Conservation (phyloP, 176 grass and related monocot genomes). For the Alopecurus myosuroides region DNA sequence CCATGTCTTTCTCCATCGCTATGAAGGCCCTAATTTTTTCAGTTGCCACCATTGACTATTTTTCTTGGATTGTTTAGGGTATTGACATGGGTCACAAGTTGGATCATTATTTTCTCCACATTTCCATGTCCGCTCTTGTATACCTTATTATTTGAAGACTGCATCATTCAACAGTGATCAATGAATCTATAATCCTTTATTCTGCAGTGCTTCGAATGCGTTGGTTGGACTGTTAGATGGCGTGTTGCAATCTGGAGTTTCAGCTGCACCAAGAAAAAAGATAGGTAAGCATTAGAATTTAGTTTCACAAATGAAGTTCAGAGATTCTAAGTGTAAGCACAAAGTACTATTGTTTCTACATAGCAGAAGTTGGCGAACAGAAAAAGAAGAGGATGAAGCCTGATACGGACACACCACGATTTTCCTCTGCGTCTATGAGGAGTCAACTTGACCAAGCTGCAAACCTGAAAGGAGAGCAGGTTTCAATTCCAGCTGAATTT, state of each 20-base stretch:
- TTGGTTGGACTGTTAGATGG: conserved; percentile 65
- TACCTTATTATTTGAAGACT: conserved; percentile 26
- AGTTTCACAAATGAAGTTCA: not conserved
- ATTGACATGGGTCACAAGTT: conserved; percentile 14
- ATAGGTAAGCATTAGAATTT: conserved; percentile 53
- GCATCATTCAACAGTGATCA: not conserved
- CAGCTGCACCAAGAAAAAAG: conserved; percentile 75
- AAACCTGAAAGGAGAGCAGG: conserved; percentile 96
- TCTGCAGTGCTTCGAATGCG: conserved; percentile 53
- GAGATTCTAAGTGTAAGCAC: conserved; percentile 2
- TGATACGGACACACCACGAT: conserved; percentile 65
- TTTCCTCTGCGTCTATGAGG: conserved; percentile 70
- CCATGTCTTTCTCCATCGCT: not conserved
- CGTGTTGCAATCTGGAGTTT: conserved; percentile 66
- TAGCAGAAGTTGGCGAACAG: conserved; percentile 68
- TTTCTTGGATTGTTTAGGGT: not conserved
- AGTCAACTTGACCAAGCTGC: conserved; percentile 85
- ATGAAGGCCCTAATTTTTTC: not conserved
- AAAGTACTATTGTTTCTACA: conserved; percentile 31
- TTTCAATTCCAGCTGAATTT: conserved; percentile 46
- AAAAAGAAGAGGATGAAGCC: conserved; percentile 94
- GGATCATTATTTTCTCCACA: not conserved
- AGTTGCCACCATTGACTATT: not conserved
- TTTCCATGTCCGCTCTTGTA: not conserved
- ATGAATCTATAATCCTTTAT: not conserved